These are phyloP conservation scores for Linum trigynum DNA, from an alignment of 345 rosid genomes.

Conservation along the genomic window DNA sequence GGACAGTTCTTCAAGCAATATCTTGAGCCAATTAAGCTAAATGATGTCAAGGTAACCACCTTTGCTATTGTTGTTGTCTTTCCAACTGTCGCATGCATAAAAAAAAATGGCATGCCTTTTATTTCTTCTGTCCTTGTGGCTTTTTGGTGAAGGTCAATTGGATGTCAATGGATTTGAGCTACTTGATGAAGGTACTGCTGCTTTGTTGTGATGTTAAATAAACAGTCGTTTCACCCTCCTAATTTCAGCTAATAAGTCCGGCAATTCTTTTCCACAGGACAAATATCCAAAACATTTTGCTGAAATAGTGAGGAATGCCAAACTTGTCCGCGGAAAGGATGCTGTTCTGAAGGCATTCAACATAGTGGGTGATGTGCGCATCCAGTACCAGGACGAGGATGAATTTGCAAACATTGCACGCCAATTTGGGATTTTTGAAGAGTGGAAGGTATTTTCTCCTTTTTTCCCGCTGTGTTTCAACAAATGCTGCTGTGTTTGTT, in stretches of 20 bases:
- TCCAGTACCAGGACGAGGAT: slow-evolving; percentile 55
- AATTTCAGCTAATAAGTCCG: slow-evolving; percentile 7
- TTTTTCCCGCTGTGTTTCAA: neutral
- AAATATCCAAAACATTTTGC: slow-evolving; percentile 56
- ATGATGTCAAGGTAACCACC: slow-evolving; percentile 59
- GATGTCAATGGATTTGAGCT: slow-evolving; percentile 80
- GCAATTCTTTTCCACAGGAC: slow-evolving; percentile 41
- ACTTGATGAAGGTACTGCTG: slow-evolving; percentile 63
- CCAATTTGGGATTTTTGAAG: slow-evolving; percentile 86
- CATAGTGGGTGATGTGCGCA: slow-evolving; percentile 58
- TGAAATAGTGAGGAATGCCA: slow-evolving; percentile 54
- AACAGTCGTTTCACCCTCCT: slow-evolving; percentile 2
- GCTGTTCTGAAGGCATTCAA: slow-evolving; percentile 56
- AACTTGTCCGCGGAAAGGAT: slow-evolving; percentile 54
- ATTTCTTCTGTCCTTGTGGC: slow-evolving; percentile 15
- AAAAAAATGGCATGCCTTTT: slow-evolving; percentile 8
- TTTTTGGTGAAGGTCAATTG: slow-evolving; percentile 63
- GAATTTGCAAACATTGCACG: slow-evolving; percentile 71
- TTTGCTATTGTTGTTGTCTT: slow-evolving; percentile 2
- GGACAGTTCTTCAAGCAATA: slow-evolving; percentile 86
- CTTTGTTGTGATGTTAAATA: slow-evolving; percentile 5
- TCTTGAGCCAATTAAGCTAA: slow-evolving; percentile 87
- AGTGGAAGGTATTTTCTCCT: slow-evolving; percentile 71
- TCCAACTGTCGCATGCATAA: slow-evolving; percentile 9
- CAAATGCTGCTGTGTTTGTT: too few relatives aligned